Percentiles rank a stretch among this genome's conserved stretches.
phyloP scores from a whole-genome alignment of 305 asterid genomes.

The Fraxinus nigra region DNA sequence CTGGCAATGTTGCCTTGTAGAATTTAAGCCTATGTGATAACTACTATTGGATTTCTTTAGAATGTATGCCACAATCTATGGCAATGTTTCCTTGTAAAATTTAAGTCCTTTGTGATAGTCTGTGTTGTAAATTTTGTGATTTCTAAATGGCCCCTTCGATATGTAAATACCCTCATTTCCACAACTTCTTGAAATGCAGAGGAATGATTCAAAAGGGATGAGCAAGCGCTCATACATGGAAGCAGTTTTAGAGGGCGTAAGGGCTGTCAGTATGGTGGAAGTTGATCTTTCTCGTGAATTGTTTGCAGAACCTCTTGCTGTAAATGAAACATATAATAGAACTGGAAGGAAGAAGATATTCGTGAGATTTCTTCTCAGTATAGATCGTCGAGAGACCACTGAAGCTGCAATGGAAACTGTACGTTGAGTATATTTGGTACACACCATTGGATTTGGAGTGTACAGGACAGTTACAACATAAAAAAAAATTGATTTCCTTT shows the following conservation, averaged over 20 bases:
- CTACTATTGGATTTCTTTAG: neutral
- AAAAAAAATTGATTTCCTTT: neutral
- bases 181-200: slow-evolving; percentile 35
- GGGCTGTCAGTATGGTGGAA: slow-evolving; percentile 52
- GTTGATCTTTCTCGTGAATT: slow-evolving; percentile 45
- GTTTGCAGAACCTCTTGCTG: slow-evolving; percentile 28
- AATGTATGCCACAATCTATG: neutral
- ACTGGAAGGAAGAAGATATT: slow-evolving; percentile 55
- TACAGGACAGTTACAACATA: neutral
- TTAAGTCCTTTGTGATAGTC: neutral
- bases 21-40: neutral
- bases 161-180: neutral
- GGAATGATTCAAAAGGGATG: slow-evolving; percentile 80
- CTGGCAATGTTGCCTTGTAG: neutral
- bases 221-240: slow-evolving; percentile 79
- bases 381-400: slow-evolving; percentile 84
- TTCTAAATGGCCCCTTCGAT: neutral
- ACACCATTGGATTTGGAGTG: neutral
- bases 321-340: slow-evolving; percentile 27
- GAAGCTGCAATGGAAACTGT: slow-evolving; percentile 96
- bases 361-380: slow-evolving; percentile 83
- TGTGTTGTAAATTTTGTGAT: slow-evolving; percentile 1
- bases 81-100: neutral
- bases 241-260: slow-evolving; percentile 76
- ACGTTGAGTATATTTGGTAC: slow-evolving; percentile 27